Evolutionary conservation across 768 basidiomycete species (phyloP).

Genomic region (Piloderma croceum): DNA sequence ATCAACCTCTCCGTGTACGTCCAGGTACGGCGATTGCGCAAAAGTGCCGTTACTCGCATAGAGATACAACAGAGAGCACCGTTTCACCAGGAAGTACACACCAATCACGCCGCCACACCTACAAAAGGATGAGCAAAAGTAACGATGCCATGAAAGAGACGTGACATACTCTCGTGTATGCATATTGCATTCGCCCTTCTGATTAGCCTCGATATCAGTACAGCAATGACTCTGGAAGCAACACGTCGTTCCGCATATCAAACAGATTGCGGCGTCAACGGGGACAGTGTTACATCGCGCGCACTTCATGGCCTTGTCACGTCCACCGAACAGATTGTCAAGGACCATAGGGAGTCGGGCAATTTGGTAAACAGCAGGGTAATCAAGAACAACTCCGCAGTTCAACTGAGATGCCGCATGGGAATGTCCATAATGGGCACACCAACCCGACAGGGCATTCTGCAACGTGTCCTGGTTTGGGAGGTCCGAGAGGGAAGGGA

Average conservation of each 20-base stretch:
- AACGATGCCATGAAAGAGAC: constrained; percentile 1
- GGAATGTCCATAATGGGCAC: constrained; percentile 80
- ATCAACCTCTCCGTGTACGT: constrained; percentile 91
- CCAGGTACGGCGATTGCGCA: constrained; percentile 83
- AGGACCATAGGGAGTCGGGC: constrained; percentile 75
- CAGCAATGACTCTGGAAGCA: constrained; percentile 95
- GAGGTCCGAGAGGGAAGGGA: constrained; percentile 74
- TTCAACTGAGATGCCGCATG: constrained; percentile 75
- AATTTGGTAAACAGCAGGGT: constrained; percentile 77
- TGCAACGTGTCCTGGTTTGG: constrained; percentile 84
- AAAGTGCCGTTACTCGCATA: constrained; percentile 90
- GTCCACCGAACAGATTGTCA: constrained; percentile 76
- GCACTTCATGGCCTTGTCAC: constrained; percentile 72
- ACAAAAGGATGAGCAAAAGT: constrained; percentile 7
- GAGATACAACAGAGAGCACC: constrained; percentile 84
- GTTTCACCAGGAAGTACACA: constrained; percentile 86
- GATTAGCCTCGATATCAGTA: constrained; percentile 50
- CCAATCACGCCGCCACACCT: constrained; percentile 91
- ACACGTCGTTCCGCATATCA: constrained; percentile 81
- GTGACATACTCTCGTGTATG: constrained; percentile 85
- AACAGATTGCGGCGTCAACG: constrained; percentile 81
- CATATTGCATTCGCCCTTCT: constrained; percentile 89
- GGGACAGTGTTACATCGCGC: constrained; percentile 73
- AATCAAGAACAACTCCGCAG: constrained; percentile 77
- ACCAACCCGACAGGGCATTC: constrained; percentile 86